Conservation (phyloP, 495 filamentous ascomycete species). For the Penicillium macrosclerotiorum region DNA sequence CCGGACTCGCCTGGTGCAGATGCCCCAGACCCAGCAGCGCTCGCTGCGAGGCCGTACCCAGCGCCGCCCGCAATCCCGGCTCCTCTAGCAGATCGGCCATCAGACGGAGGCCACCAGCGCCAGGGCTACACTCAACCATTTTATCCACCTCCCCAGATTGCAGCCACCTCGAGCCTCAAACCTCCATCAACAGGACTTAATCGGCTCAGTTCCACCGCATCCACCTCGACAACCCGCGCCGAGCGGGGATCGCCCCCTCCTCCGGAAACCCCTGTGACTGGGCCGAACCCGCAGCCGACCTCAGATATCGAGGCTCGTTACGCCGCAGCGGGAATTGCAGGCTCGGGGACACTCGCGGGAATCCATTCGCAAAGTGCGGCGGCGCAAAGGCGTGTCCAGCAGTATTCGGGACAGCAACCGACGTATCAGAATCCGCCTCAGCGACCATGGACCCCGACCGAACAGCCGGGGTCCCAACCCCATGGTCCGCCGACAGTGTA, state of each 20-base stretch:
- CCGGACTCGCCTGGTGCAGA: constrained; percentile 74
- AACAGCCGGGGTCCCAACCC: constrained; percentile 80
- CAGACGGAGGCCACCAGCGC: constrained; percentile 57
- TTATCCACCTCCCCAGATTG: constrained; percentile 28
- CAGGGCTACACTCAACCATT: constrained; percentile 65
- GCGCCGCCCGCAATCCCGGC: constrained; percentile 24
- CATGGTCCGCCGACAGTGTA: constrained; percentile 93
- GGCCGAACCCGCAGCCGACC: constrained; percentile 63
- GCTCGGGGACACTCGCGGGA: constrained; percentile 73
- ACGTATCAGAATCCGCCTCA: constrained; percentile 49
- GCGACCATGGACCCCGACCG: constrained; percentile 94
- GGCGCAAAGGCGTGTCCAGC: constrained; percentile 69
- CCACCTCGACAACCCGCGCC: constrained; percentile 88
- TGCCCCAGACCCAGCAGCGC: constrained; percentile 64
- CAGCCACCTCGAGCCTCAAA: constrained; percentile 34
- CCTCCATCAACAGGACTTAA: constrained; percentile 59
- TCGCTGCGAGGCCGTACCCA: constrained; percentile 51
- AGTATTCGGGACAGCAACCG: constrained; percentile 61
- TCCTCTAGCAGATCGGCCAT: constrained; percentile 26
- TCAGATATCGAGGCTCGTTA: constrained; percentile 87
- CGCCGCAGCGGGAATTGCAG: constrained; percentile 84
- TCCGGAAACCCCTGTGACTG: constrained; percentile 88
- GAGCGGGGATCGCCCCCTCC: constrained; percentile 92
- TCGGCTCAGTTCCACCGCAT: constrained; percentile 81
- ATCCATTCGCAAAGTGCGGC: constrained; percentile 83